These are phyloP conservation scores for Phanerochaete sordida DNA, from an alignment of 768 basidiomycete species.

Conservation along the genomic window DNA sequence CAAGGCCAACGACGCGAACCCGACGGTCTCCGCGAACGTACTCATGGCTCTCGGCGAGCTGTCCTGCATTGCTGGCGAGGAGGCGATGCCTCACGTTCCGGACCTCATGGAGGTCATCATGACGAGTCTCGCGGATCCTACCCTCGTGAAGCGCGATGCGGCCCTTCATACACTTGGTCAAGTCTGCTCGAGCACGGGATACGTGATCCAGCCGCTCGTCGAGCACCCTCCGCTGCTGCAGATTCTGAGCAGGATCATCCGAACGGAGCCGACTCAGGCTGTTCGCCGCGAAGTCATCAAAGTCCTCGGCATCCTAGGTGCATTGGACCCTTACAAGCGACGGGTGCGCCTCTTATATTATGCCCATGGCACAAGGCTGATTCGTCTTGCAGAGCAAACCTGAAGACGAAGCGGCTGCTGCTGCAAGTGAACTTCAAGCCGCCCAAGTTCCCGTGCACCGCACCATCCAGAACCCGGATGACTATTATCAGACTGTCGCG, in stretches of 20 bases:
- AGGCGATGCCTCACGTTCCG: slow-evolving; percentile 76
- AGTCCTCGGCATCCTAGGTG: slow-evolving; percentile 93
- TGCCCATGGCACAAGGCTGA: background rate
- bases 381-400: slow-evolving; percentile 43
- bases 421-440: slow-evolving; percentile 43
- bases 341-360: slow-evolving; percentile 51
- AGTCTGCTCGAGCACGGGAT: slow-evolving; percentile 92
- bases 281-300: slow-evolving; percentile 89
- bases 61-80: slow-evolving; percentile 90
- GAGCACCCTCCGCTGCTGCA: slow-evolving; percentile 91
- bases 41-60: slow-evolving; percentile 94
- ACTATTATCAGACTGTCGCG: slow-evolving; percentile 96
- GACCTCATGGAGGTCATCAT: slow-evolving; percentile 91
- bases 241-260: slow-evolving; percentile 77
- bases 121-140: slow-evolving; percentile 83
- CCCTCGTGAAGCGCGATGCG: slow-evolving; percentile 86
- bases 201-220: slow-evolving; percentile 86
- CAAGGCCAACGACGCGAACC: slow-evolving; percentile 83
- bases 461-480: slow-evolving; percentile 70
- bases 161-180: slow-evolving; percentile 93
- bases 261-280: slow-evolving; percentile 67
- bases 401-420: slow-evolving; percentile 61
- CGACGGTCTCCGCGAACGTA: slow-evolving; percentile 88
- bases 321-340: slow-evolving; percentile 91
- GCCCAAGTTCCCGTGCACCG: slow-evolving; percentile 69